Percentiles rank a stretch among this genome's conserved stretches.
phyloP scores from a whole-genome alignment of 768 basidiomycete species.

The Suillus placidus region DNA sequence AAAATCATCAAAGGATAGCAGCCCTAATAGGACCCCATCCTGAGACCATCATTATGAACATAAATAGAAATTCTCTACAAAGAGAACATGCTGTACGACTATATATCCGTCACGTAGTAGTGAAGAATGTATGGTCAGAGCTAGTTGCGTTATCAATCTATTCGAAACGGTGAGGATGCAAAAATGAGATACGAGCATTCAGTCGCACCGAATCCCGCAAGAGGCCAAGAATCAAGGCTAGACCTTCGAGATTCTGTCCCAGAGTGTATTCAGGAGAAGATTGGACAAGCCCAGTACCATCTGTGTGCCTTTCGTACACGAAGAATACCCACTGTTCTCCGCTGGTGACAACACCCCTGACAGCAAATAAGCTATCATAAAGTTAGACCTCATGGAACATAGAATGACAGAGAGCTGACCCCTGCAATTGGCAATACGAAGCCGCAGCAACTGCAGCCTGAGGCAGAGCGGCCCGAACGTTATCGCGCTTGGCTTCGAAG shows the following conservation, averaged over 20 bases:
- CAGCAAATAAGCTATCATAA: neutral
- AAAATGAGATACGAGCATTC: neutral
- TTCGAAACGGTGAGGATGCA: neutral
- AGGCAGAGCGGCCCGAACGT: constrained; percentile 18
- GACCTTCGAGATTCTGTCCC: neutral
- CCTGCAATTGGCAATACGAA: constrained; percentile 11
- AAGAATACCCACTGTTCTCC: neutral
- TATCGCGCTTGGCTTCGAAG: constrained; percentile 23
- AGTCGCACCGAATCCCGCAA: neutral
- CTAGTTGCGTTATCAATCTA: neutral
- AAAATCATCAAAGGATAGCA: no score
- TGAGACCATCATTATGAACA: no score
- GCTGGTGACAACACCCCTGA: neutral
- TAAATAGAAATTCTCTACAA: no score
- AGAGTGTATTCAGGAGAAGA: neutral
- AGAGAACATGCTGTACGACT: no score
- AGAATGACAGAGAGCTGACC: neutral
- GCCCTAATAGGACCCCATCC: no score
- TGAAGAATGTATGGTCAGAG: neutral
- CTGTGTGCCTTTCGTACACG: neutral
- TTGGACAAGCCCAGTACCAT: no score
- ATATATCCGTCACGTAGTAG: neutral
- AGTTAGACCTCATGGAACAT: neutral
- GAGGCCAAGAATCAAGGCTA: neutral
- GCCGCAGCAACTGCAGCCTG: constrained; percentile 21